Evolutionary conservation across 768 basidiomycete species (phyloP).

Genomic region (Kwoniella heveanensis): DNA sequence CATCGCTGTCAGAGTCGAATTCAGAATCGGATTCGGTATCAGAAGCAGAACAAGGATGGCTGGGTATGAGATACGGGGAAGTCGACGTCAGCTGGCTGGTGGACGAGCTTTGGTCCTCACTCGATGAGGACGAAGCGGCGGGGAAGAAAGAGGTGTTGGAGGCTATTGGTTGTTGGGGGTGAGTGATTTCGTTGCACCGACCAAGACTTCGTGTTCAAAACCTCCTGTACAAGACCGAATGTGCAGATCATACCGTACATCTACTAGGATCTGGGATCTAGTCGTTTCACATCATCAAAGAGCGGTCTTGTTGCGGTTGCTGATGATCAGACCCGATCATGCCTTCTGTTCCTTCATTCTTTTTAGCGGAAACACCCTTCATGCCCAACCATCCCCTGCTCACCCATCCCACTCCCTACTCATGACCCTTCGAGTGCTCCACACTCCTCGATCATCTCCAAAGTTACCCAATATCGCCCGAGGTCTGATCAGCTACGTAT

Average conservation of each 20-base stretch:
- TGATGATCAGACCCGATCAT: too few relatives aligned
- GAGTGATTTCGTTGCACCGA: too few relatives aligned
- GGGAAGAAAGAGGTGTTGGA: conserved; percentile 64
- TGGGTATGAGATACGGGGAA: conserved; percentile 59
- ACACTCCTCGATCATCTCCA: conserved; percentile 30
- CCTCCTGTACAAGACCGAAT: too few relatives aligned
- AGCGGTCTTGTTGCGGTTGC: too few relatives aligned
- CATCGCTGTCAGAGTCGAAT: too few relatives aligned
- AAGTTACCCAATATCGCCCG: conserved; percentile 20
- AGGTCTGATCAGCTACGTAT: conserved; percentile 43
- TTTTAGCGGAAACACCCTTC: conserved; percentile 76
- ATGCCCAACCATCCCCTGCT: conserved; percentile 64
- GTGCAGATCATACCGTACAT: too few relatives aligned
- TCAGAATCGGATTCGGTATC: conserved; percentile 7
- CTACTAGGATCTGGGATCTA: too few relatives aligned
- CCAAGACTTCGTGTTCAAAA: too few relatives aligned
- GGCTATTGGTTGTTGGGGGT: conserved; percentile 84
- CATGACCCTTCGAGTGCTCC: conserved; percentile 43
- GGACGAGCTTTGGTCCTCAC: conserved; percentile 42
- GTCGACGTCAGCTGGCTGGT: conserved; percentile 68
- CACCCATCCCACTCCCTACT: conserved; percentile 73
- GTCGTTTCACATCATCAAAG: too few relatives aligned
- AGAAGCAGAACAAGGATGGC: conserved; percentile 33
- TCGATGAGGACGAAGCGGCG: conserved; percentile 57
- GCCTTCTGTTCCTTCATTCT: not conserved